These are phyloP conservation scores for Chytriomyces hyalinus DNA, from an alignment of 192 early-diverging fungal species.

Conservation along the genomic window DNA sequence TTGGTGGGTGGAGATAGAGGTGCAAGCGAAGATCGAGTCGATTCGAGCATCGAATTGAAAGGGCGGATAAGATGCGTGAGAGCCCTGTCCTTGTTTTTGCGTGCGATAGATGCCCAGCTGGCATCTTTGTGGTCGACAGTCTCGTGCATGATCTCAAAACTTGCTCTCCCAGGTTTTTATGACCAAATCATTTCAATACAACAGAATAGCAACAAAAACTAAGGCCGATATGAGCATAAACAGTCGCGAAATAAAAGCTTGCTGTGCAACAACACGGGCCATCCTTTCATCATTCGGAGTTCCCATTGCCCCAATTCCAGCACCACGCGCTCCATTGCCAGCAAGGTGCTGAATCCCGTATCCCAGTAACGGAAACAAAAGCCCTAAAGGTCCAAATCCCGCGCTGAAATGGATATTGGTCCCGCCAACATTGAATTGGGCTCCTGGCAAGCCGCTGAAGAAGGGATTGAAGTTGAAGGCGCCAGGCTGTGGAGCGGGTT, in stretches of 20 bases:
- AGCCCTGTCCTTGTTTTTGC: not conserved
- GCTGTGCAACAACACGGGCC: conserved; percentile 56
- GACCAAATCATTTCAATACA: conserved; percentile 60
- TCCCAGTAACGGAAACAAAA: conserved; percentile 61
- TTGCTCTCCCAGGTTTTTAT: too few relatives aligned
- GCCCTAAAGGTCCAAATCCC: conserved; percentile 71
- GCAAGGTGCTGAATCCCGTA: not conserved
- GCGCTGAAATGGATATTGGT: conserved; percentile 51
- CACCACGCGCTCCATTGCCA: conserved; percentile 9
- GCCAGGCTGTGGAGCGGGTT: conserved; percentile 29
- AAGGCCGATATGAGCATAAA: conserved; percentile 83
- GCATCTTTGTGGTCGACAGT: too few relatives aligned
- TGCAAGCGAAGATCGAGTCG: too few relatives aligned
- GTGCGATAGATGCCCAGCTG: conserved; percentile 11
- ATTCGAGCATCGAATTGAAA: too few relatives aligned
- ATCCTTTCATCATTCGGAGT: conserved; percentile 40
- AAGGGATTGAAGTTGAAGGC: conserved; percentile 30
- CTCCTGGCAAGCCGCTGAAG: conserved; percentile 16
- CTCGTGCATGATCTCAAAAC: too few relatives aligned
- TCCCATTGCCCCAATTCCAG: not conserved
- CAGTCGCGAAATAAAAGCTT: conserved; percentile 80
- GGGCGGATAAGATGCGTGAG: not conserved
- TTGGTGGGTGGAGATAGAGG: too few relatives aligned
- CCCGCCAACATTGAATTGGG: conserved; percentile 30
- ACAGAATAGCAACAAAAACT: conserved; percentile 76